Conservation (phyloP, 371 early-diverging fungal genomes). For the Saksenaea oblongispora region DNA sequence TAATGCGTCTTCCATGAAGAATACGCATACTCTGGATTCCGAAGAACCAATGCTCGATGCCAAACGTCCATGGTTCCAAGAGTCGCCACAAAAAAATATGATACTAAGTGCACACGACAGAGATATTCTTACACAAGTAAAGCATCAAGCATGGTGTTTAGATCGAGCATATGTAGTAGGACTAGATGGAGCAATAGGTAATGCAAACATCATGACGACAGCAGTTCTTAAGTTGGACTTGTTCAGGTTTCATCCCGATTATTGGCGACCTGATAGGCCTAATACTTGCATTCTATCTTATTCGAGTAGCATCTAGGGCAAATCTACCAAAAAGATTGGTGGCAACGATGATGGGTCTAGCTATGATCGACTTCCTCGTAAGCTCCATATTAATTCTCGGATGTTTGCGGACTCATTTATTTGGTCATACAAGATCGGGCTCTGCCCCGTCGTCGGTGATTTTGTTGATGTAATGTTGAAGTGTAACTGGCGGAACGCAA, state of each 20-base stretch:
- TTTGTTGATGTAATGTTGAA: constrained; percentile 40
- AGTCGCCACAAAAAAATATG: not conserved
- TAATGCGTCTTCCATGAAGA: not conserved
- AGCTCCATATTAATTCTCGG: not conserved
- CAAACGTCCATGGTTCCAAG: not conserved
- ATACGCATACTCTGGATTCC: not conserved
- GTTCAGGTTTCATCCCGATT: constrained; percentile 26
- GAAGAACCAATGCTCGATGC: not conserved
- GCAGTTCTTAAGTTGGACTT: not conserved
- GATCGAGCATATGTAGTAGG: not conserved
- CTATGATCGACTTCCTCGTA: constrained; percentile 32
- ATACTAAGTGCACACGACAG: not conserved
- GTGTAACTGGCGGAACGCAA: constrained; percentile 40
- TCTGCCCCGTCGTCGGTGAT: constrained; percentile 40
- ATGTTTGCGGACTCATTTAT: not conserved
- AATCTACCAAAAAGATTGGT: constrained; percentile 18
- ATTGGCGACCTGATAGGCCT: constrained; percentile 35
- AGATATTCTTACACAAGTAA: not conserved
- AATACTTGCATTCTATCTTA: constrained; percentile 21
- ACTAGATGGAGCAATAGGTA: not conserved
- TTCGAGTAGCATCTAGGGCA: constrained; percentile 19
- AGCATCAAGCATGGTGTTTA: not conserved
- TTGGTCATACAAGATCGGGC: constrained; percentile 5
- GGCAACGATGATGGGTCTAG: constrained; percentile 26
- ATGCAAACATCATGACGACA: not conserved